These are phyloP conservation scores for Rhizoclosmatium sp. DNA, from an alignment of 192 early-diverging fungal species.

Conservation along the genomic window DNA sequence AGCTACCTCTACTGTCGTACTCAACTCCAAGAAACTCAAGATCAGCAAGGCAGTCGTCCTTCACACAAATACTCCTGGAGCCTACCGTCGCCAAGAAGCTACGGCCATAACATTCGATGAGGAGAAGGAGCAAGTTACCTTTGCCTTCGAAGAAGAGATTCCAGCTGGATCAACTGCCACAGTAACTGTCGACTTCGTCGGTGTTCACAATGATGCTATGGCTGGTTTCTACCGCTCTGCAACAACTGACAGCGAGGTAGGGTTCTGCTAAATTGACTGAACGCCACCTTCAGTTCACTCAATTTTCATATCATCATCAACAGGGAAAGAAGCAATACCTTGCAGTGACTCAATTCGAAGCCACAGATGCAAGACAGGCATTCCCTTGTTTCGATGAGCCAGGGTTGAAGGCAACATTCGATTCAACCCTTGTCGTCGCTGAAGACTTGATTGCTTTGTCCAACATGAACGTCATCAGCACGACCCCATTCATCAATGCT, in stretches of 20 bases:
- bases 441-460: conserved; percentile 83
- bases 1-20: conserved; percentile 9
- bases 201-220: conserved; percentile 80
- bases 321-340: conserved; percentile 60
- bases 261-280: not conserved
- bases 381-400: conserved; percentile 99
- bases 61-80: not conserved
- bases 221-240: conserved; percentile 91
- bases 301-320: not conserved
- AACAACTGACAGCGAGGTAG: conserved; percentile 65
- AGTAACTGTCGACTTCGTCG: conserved; percentile 57
- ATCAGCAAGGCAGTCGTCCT: conserved; percentile 23
- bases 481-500: conserved; percentile 59
- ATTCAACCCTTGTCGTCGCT: conserved; percentile 83
- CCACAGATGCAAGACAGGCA: conserved; percentile 86
- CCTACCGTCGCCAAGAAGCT: conserved; percentile 35
- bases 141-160: conserved; percentile 55
- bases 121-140: conserved; percentile 53
- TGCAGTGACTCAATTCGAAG: conserved; percentile 95
- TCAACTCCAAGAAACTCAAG: conserved; percentile 19
- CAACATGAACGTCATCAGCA: conserved; percentile 83
- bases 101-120: conserved; percentile 50
- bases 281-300: not conserved
- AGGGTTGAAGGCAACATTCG: conserved; percentile 92
- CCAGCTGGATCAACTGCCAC: conserved; percentile 53